phyloP scores from a whole-genome alignment of 148 eudicot genomes.

The Rhododendron williamsianum region DNA sequence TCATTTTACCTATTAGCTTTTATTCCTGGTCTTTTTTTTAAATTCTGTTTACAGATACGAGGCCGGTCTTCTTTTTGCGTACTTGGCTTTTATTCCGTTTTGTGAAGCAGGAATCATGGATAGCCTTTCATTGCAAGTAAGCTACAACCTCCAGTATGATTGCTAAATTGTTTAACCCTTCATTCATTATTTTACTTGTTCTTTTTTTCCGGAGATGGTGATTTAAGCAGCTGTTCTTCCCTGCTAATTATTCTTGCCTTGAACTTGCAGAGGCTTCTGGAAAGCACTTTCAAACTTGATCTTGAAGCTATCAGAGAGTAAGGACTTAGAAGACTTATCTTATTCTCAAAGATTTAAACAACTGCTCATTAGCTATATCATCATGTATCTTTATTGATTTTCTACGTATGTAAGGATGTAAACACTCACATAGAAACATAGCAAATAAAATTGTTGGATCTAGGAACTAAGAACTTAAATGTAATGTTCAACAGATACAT shows the following conservation, averaged over 20 bases:
- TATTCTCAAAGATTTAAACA: slow-evolving; percentile 5
- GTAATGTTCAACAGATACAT: background rate
- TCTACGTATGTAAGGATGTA: background rate
- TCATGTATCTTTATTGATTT: background rate
- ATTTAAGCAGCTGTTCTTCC: background rate
- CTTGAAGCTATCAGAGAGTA: slow-evolving; percentile 91
- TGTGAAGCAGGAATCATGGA: slow-evolving; percentile 82
- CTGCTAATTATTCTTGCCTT: slow-evolving; percentile 8
- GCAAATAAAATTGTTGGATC: background rate
- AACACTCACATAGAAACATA: background rate
- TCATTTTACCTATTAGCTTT: background rate
- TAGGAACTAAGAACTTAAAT: background rate
- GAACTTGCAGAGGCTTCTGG: slow-evolving; percentile 84
- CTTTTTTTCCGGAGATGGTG: background rate
- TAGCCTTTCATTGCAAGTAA: slow-evolving; percentile 82
- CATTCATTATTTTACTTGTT: background rate
- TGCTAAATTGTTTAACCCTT: background rate
- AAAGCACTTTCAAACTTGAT: slow-evolving; percentile 90
- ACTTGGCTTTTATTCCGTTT: slow-evolving; percentile 81
- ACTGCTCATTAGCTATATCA: background rate
- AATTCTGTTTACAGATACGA: slow-evolving; percentile 64
- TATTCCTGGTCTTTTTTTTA: background rate
- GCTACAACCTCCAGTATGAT: background rate
- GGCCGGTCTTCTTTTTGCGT: slow-evolving; percentile 93
- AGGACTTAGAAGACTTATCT: slow-evolving; percentile 14